Conservation (phyloP, 2,329 filamentous ascomycete genomes). For the Onygena corvina region DNA sequence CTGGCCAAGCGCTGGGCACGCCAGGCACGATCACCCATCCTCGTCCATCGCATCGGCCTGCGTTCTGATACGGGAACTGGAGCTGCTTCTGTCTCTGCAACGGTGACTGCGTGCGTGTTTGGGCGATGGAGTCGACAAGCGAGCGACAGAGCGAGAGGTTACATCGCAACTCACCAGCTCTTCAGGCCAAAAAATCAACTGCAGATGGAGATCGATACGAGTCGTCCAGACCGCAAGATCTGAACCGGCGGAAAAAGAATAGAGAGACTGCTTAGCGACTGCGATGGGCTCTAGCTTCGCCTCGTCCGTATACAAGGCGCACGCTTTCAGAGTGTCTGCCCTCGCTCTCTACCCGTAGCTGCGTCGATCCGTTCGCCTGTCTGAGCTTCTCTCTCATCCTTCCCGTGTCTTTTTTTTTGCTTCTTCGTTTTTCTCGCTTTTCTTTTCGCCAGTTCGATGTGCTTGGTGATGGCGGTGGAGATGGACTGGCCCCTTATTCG, state of each 20-base stretch:
- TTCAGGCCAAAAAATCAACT: too few relatives aligned
- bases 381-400: not conserved
- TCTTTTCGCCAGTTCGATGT: not conserved
- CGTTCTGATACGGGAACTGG: too few relatives aligned
- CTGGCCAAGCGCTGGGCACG: slow-evolving; percentile 1
- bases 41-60: not conserved
- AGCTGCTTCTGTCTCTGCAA: too few relatives aligned
- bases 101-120: too few relatives aligned
- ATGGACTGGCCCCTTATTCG: not conserved
- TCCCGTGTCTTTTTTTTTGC: not conserved
- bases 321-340: not conserved
- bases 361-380: not conserved
- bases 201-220: not conserved
- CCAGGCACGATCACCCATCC: not conserved
- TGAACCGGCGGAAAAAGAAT: not conserved
- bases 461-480: not conserved
- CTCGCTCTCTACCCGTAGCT: not conserved
- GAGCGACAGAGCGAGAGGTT: too few relatives aligned
- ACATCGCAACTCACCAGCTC: too few relatives aligned
- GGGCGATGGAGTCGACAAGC: too few relatives aligned
- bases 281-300: not conserved
- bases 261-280: not conserved
- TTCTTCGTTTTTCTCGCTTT: not conserved
- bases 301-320: slow-evolving; percentile 1
- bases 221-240: not conserved